phyloP scores from a whole-genome alignment of 1,284 basidiomycete genomes.

The Wolfiporia cocos region DNA sequence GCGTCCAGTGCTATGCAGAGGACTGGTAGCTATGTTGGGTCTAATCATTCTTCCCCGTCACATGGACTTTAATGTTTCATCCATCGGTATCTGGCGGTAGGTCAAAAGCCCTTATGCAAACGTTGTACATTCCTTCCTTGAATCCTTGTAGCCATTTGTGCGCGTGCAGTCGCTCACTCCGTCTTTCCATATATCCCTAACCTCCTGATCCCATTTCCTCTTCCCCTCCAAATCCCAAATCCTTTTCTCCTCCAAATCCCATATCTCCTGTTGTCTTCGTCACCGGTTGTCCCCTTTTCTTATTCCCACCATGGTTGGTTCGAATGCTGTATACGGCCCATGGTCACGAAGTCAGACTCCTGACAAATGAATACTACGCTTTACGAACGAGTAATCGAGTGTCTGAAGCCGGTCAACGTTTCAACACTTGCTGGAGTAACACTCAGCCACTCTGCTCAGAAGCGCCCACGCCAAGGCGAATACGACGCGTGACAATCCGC shows the following conservation, averaged over 20 bases:
- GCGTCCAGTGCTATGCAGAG: conserved; percentile 56
- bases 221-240: too few relatives aligned
- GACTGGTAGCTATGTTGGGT: conserved; percentile 33
- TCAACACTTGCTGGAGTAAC: too few relatives aligned
- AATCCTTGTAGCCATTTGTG: neutral
- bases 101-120: neutral
- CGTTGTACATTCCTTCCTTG: conserved; percentile 1
- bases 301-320: conserved; percentile 1
- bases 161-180: neutral
- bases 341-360: too few relatives aligned
- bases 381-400: too few relatives aligned
- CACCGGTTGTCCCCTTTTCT: neutral
- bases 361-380: too few relatives aligned
- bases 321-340: conserved; percentile 10
- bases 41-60: conserved; percentile 20
- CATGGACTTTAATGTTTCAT: conserved; percentile 15
- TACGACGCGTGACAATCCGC: too few relatives aligned
- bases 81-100: neutral
- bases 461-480: too few relatives aligned
- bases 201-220: neutral
- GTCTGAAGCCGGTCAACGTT: too few relatives aligned
- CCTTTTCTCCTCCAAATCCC: neutral
- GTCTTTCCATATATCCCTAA: neutral
- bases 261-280: neutral
- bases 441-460: too few relatives aligned